Evolutionary conservation across 805 yeast species (phyloP).

Genomic region (Ogataea neopini): DNA sequence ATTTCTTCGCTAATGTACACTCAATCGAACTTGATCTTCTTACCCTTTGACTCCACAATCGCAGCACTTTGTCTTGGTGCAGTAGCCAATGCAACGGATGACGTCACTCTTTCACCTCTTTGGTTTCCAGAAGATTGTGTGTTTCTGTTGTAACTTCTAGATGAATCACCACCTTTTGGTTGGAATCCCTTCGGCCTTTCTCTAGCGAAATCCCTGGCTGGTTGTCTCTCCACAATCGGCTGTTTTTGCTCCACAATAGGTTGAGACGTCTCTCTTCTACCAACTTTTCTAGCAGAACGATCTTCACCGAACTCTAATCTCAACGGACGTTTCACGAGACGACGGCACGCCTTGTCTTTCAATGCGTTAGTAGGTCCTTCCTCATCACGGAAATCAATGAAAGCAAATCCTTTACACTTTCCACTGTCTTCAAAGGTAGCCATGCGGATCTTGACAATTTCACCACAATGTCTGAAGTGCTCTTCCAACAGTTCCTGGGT

Average conservation of each 20-base stretch:
- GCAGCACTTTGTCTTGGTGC: constrained; percentile 91
- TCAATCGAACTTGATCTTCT: constrained; percentile 70
- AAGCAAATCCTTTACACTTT: constrained; percentile 95
- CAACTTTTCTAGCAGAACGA: constrained; percentile 53
- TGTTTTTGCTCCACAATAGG: constrained; percentile 5
- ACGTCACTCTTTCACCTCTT: constrained; percentile 49
- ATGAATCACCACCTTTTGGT: constrained; percentile 12
- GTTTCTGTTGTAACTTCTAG: constrained; percentile 6
- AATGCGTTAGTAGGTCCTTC: constrained; percentile 83
- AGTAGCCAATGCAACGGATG: constrained; percentile 83
- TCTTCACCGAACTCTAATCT: constrained; percentile 95
- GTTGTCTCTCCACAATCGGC: not conserved
- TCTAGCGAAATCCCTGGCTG: constrained; percentile 12
- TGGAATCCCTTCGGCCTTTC: constrained; percentile 30
- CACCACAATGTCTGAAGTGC: constrained; percentile 91
- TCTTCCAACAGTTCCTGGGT: constrained; percentile 74
- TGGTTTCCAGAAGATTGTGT: too few relatives aligned
- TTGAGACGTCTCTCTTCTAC: constrained; percentile 6
- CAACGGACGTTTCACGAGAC: constrained; percentile 69
- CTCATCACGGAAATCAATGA: constrained; percentile 80
- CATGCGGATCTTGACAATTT: constrained; percentile 81
- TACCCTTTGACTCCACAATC: constrained; percentile 88
- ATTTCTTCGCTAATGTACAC: not conserved
- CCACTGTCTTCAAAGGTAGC: constrained; percentile 98
- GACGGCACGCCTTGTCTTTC: constrained; percentile 64